These are phyloP conservation scores for Cenchrus purpureus DNA, from an alignment of 176 grass and related monocot species.

Conservation along the genomic window DNA sequence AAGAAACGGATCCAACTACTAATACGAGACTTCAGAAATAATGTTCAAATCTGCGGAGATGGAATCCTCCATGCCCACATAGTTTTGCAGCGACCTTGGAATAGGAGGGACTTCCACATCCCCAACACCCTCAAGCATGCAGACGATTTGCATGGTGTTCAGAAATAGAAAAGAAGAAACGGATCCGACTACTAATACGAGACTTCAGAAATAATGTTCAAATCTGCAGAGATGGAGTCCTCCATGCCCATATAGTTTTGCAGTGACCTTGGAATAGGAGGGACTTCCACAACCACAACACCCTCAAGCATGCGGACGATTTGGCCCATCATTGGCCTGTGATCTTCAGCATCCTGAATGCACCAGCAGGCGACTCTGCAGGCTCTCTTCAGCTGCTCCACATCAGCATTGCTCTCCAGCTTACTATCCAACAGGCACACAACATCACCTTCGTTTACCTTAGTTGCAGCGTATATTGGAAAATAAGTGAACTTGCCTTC, in stretches of 20 bases:
- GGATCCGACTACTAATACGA: too few species aligned
- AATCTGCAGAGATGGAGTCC: not conserved
- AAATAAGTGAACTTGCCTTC: slow-evolving; percentile 29
- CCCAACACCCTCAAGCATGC: slow-evolving; percentile 44
- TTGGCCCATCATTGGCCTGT: slow-evolving; percentile 44
- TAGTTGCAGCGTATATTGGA: slow-evolving; percentile 30
- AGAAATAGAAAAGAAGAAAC: not conserved
- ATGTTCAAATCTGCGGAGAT: not conserved
- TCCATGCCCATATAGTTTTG: slow-evolving; percentile 45
- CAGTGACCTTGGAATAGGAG: slow-evolving; percentile 32
- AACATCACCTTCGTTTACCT: slow-evolving; percentile 29
- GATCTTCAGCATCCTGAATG: slow-evolving; percentile 51
- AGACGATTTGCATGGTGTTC: slow-evolving; percentile 36
- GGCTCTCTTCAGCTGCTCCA: slow-evolving; percentile 33
- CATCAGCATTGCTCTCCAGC: slow-evolving; percentile 38
- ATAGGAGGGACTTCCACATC: slow-evolving; percentile 36
- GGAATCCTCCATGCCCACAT: slow-evolving; percentile 38
- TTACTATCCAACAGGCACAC: slow-evolving; percentile 33
- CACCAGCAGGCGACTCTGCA: slow-evolving; percentile 60
- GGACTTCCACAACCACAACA: slow-evolving; percentile 27
- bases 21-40: not conserved
- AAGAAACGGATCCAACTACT: too few species aligned
- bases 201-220: not conserved
- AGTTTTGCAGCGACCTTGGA: slow-evolving; percentile 31
- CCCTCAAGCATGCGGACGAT: slow-evolving; percentile 55